phyloP scores from a whole-genome alignment of 345 rosid species.

The Camelina laxa region DNA sequence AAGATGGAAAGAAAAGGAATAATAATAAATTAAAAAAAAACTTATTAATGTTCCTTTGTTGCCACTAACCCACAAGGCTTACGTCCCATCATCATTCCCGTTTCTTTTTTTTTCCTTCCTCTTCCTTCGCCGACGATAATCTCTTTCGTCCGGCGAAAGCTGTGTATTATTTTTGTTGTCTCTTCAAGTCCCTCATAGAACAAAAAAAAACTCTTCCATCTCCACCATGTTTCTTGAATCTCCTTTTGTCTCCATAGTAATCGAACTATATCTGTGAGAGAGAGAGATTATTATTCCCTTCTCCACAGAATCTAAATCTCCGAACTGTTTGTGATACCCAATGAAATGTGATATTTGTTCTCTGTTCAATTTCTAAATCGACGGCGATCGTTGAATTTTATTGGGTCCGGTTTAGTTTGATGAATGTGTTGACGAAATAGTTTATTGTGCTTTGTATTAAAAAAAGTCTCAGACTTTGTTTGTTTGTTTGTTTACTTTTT shows the following conservation, averaged over 20 bases:
- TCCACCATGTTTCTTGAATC: slow-evolving; percentile 22
- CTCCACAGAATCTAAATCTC: slow-evolving; percentile 19
- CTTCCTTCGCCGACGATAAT: slow-evolving; percentile 33
- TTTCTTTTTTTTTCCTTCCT: slow-evolving; percentile 7
- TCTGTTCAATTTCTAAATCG: slow-evolving; percentile 27
- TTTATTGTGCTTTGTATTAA: slow-evolving; percentile 6
- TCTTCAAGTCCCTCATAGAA: slow-evolving; percentile 4
- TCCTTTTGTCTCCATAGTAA: slow-evolving; percentile 20
- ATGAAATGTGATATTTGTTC: slow-evolving; percentile 27
- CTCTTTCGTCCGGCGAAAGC: slow-evolving; percentile 39
- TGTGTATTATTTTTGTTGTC: background rate
- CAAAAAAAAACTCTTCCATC: slow-evolving; percentile 18
- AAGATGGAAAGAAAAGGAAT: slow-evolving; percentile 43
- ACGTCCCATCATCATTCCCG: slow-evolving; percentile 46
- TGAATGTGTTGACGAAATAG: slow-evolving; percentile 35
- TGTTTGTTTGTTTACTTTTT: background rate
- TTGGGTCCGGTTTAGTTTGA: slow-evolving; percentile 28
- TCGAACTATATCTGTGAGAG: background rate
- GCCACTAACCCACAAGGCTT: slow-evolving; percentile 44
- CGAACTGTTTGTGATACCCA: background rate
- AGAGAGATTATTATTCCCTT: background rate
- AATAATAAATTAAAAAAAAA: background rate
- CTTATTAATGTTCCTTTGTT: slow-evolving; percentile 45
- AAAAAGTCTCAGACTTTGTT: slow-evolving; percentile 18
- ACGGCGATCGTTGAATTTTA: slow-evolving; percentile 35